Conservation (phyloP, 2,329 filamentous ascomycete species). For the Calonectria honghensis region DNA sequence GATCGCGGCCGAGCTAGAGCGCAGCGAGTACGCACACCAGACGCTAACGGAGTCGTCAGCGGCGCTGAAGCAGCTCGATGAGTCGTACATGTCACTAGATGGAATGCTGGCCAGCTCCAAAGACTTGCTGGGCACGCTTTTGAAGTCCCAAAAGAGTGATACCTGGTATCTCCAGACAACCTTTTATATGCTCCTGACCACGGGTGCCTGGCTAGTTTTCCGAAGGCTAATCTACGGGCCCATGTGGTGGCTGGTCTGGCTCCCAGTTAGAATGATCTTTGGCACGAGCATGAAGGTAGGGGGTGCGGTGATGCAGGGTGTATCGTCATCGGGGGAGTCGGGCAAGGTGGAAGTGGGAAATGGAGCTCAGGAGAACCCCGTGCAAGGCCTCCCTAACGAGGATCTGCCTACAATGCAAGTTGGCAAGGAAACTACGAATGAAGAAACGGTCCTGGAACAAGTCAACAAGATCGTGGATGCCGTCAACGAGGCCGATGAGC, state of each 20-base stretch:
- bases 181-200: constrained; percentile 86
- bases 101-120: constrained; percentile 84
- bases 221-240: constrained; percentile 91
- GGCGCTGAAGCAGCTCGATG: constrained; percentile 86
- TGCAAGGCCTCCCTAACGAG: constrained; percentile 62
- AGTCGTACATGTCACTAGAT: constrained; percentile 88
- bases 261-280: constrained; percentile 83
- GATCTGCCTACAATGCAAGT: constrained; percentile 71
- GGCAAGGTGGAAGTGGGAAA: constrained; percentile 52
- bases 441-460: constrained; percentile 68
- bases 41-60: constrained; percentile 89
- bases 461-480: constrained; percentile 73
- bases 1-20: constrained; percentile 88
- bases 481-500: constrained; percentile 60
- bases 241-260: constrained; percentile 90
- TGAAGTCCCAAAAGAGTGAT: constrained; percentile 94
- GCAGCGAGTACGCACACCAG: constrained; percentile 92
- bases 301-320: constrained; percentile 67
- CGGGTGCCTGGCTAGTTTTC: constrained; percentile 90
- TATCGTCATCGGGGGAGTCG: constrained; percentile 52
- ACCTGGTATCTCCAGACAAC: constrained; percentile 98
- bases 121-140: constrained; percentile 84
- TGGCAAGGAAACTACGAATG: constrained; percentile 50
- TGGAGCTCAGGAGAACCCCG: constrained; percentile 55
- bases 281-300: constrained; percentile 75